Evolutionary conservation across 2,329 filamentous ascomycete species (phyloP), one percentile per base, ranked within the genome.

Genomic region (Epichloe sp.): DNA sequence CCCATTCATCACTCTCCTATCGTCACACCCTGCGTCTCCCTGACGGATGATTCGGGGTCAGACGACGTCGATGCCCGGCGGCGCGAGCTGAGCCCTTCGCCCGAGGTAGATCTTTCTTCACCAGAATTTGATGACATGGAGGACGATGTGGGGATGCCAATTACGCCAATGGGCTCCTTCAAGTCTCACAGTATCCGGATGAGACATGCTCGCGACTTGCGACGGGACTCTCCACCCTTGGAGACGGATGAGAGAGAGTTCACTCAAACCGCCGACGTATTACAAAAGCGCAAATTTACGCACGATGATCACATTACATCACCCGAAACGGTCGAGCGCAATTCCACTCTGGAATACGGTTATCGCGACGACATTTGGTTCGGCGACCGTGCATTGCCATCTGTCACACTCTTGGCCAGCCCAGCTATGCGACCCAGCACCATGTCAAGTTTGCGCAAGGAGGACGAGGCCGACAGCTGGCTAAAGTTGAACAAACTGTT

Each of bases 211-310:
- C 62, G 67, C 60, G 63, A 69, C 58, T 60, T 65, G 53, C 82
- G 86, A 53, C 85, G 84, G n/a, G 82, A 85, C 23, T 93, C 88
- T 56, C 90, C 91, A 48, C 88, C 89, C 15, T 75, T 97, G 38
- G 91, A 97, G 70, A 88, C 86, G 60, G 91, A 97, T 60, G 91
- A 97, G 73, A 87, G 86, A 26, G 93, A 97, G 68, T 98, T 98
- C 63, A 96, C 91, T 6, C 88, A 95, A 69, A 97, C 90, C 1
- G 93, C 93, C 15, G 87, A 88, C 58, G 88, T 85, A 47, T 79
- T 97, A 59, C 87, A 80, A 60, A 82, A 79, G 64, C 72, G 78
- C 54, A 83, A 82, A 61, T 70, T 82, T 21, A 40, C 40, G 12
- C 74, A 66, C 44, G 73, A 75, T 31, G 71, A 72, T 41, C 49